A percentile compares a stretch with the other conserved stretches of the same genome.
phyloP scores from a whole-genome alignment of 768 basidiomycete genomes.

The Galerina marginata region DNA sequence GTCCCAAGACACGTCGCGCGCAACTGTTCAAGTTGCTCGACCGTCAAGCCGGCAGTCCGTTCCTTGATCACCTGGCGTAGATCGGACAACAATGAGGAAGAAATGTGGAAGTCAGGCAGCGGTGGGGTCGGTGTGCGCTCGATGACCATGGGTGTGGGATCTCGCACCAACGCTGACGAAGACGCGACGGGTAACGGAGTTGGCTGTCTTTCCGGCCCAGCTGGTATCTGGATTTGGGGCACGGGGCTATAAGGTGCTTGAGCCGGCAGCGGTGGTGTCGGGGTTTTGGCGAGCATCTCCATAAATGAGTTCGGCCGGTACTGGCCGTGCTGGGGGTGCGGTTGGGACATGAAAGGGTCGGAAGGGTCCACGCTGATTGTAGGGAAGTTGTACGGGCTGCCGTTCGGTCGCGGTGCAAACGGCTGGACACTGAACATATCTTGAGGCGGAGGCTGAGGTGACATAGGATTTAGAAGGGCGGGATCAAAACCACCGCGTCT shows the following conservation, averaged over 20 bases:
- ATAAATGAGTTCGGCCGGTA: slow-evolving; percentile 7
- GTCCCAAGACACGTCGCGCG: slow-evolving; percentile 80
- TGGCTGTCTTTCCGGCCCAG: slow-evolving; percentile 16
- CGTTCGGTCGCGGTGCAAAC: slow-evolving; percentile 11
- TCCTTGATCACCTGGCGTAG: slow-evolving; percentile 57
- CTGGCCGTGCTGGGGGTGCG: background rate
- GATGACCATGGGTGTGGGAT: slow-evolving; percentile 51
- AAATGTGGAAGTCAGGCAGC: slow-evolving; percentile 77
- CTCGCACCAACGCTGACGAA: slow-evolving; percentile 23
- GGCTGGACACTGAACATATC: slow-evolving; percentile 43
- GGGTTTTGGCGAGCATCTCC: slow-evolving; percentile 7
- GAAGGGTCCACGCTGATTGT: slow-evolving; percentile 15
- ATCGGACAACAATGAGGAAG: slow-evolving; percentile 50
- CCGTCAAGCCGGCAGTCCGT: slow-evolving; percentile 62
- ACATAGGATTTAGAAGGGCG: slow-evolving; percentile 58
- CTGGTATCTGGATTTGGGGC: slow-evolving; percentile 8
- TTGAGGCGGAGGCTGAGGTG: slow-evolving; percentile 17
- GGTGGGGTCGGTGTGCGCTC: slow-evolving; percentile 75
- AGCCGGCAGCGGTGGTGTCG: slow-evolving; percentile 5
- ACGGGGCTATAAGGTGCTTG: background rate
- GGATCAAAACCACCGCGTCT: slow-evolving; percentile 55
- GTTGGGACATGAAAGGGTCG: slow-evolving; percentile 3
- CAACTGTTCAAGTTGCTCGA: slow-evolving; percentile 94
- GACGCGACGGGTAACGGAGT: slow-evolving; percentile 17
- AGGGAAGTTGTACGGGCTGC: slow-evolving; percentile 13